A percentile compares a stretch with the other conserved stretches of the same genome.
These are phyloP conservation scores for Fennellomyces sp. DNA, from an alignment of 371 early-diverging fungal species.

Conservation along the genomic window DNA sequence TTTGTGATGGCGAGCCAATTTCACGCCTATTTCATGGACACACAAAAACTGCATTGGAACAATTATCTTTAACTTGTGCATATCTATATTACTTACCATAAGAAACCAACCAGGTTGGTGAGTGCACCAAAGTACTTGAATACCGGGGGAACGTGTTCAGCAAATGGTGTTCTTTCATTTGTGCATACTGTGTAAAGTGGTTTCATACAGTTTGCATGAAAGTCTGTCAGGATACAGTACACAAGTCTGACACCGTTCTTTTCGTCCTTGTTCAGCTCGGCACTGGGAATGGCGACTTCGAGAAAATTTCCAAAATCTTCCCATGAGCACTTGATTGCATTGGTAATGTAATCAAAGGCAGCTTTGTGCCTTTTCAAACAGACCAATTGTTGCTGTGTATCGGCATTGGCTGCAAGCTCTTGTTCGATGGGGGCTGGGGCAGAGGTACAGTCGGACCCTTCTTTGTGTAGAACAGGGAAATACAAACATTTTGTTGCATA, in stretches of 20 bases:
- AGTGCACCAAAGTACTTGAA: constrained; percentile 30
- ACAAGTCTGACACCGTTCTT: background rate
- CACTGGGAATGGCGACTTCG: background rate
- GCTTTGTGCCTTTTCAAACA: background rate
- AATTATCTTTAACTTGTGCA: background rate
- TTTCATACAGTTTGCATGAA: constrained; percentile 21
- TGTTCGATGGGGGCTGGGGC: background rate
- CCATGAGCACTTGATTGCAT: background rate
- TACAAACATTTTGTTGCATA: background rate
- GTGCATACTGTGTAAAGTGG: constrained; percentile 7
- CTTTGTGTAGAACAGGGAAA: too few species aligned
- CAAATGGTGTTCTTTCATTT: constrained; percentile 20
- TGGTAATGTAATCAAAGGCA: background rate
- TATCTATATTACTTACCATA: constrained; percentile 18
- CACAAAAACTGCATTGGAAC: background rate
- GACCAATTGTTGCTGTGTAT: background rate
- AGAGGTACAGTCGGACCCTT: too few species aligned
- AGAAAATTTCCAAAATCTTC: background rate
- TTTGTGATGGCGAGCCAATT: constrained; percentile 11
- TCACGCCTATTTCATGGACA: constrained; percentile 14
- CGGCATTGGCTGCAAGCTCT: background rate
- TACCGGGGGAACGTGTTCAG: constrained; percentile 15
- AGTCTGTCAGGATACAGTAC: constrained; percentile 19
- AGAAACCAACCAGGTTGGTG: constrained; percentile 17
- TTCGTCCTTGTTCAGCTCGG: background rate